phyloP scores from a whole-genome alignment of 441 rosid genomes.

The California macrophylla region DNA sequence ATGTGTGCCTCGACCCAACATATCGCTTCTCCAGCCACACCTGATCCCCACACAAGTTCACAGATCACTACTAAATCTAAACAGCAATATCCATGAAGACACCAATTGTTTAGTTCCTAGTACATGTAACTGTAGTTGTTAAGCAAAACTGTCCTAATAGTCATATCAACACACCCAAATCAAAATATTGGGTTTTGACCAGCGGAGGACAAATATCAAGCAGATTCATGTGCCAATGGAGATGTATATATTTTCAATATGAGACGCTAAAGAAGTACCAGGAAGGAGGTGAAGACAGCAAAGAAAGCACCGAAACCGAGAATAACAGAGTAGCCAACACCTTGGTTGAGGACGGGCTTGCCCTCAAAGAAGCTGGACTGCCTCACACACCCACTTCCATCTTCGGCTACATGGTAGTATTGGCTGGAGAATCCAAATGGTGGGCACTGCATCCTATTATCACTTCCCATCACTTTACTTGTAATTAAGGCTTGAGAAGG shows the following conservation, averaged over 20 bases:
- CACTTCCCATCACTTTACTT: neutral
- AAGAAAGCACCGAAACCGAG: constrained; percentile 92
- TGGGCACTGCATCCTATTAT: constrained; percentile 41
- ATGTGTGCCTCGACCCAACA: constrained; percentile 72
- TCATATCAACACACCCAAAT: no score
- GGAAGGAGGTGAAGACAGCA: constrained; percentile 75
- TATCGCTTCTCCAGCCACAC: constrained; percentile 88
- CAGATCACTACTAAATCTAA: no score
- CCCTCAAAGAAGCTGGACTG: constrained; percentile 62
- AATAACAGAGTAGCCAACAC: constrained; percentile 70
- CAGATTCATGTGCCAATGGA: neutral
- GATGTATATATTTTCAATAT: no score
- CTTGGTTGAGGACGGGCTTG: constrained; percentile 59
- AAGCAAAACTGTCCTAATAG: no score
- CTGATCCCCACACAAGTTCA: constrained; percentile 22
- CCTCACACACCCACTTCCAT: constrained; percentile 42
- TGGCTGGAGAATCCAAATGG: constrained; percentile 61
- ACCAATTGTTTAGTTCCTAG: no score
- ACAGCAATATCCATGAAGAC: no score
- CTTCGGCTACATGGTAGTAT: constrained; percentile 36
- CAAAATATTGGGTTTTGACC: neutral
- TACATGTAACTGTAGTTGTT: no score
- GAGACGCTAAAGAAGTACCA: constrained; percentile 29
- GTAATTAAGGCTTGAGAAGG: no score
- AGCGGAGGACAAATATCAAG: neutral